phyloP scores from a whole-genome alignment of 345 rosid genomes.

The Adansonia digitata region DNA sequence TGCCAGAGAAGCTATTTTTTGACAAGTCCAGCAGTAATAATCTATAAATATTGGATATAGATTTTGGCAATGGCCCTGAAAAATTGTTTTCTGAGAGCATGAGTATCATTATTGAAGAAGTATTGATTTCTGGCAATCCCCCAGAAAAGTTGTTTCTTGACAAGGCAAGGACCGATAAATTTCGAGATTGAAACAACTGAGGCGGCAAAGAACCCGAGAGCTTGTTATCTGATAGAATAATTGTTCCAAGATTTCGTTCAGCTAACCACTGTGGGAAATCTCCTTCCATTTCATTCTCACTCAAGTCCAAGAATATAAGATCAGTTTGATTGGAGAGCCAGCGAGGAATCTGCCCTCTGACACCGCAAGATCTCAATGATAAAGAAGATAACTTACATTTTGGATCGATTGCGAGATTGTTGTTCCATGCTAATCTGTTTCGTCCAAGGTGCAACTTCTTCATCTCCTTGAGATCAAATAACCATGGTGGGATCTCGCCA shows the following conservation, averaged over 20 bases:
- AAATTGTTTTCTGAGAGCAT: constrained; percentile 30
- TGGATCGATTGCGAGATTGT: constrained; percentile 2
- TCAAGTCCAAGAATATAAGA: constrained; percentile 22
- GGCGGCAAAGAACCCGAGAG: constrained; percentile 26
- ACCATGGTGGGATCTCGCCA: constrained; percentile 25
- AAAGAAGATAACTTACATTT: constrained; percentile 6
- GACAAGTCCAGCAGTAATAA: constrained; percentile 25
- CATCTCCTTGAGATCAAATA: constrained; percentile 17
- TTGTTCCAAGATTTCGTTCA: not conserved
- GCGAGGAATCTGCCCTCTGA: constrained; percentile 5
- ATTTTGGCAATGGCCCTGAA: constrained; percentile 29
- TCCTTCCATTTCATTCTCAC: constrained; percentile 25
- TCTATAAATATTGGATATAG: constrained; percentile 18
- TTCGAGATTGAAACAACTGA: constrained; percentile 16
- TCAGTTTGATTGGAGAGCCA: constrained; percentile 20
- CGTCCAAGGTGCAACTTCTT: constrained; percentile 12
- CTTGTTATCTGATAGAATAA: constrained; percentile 20
- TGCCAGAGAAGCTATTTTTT: constrained; percentile 26
- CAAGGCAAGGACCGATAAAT: constrained; percentile 10
- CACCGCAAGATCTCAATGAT: constrained; percentile 11
- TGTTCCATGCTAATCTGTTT: constrained; percentile 11
- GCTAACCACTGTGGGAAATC: constrained; percentile 19
- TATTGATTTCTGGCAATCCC: constrained; percentile 14
- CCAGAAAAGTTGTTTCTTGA: constrained; percentile 23
- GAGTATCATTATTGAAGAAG: not conserved